These are phyloP conservation scores for Cyanidium caldarium DNA, from an alignment of 23 red algal genomes.

Conservation along the genomic window DNA sequence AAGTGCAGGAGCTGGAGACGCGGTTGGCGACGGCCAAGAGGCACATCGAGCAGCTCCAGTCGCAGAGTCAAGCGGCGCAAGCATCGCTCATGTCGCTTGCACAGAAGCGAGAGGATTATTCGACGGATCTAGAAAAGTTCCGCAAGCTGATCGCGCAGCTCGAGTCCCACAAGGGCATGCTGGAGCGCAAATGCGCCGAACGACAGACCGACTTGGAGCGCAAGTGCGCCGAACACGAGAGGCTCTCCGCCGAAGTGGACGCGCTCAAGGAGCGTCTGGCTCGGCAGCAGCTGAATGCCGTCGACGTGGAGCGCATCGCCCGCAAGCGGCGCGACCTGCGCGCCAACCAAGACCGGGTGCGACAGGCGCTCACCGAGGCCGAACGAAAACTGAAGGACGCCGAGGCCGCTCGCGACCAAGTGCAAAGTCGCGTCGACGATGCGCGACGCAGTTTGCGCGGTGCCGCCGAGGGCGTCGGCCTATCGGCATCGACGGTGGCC, in stretches of 20 bases:
- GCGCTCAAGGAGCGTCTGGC: constrained; percentile 1
- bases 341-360: background rate
- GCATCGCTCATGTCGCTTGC: background rate
- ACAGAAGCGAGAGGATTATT: constrained; percentile 8
- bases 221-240: background rate
- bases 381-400: background rate
- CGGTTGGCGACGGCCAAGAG: no score
- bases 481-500: background rate
- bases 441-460: background rate
- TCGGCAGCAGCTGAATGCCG: background rate
- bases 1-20: background rate
- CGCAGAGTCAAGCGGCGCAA: background rate
- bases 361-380: background rate
- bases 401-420: background rate
- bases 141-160: constrained; percentile 12
- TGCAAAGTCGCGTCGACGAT: background rate
- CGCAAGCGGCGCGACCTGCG: background rate
- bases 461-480: background rate
- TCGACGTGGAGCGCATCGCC: constrained; percentile 6
- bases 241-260: background rate
- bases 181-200: constrained; percentile 3
- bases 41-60: constrained; percentile 2
- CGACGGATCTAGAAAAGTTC: constrained; percentile 19
- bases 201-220: background rate
- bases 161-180: constrained; percentile 4